These are phyloP conservation scores for Didymella pomorum DNA, from an alignment of 2,329 filamentous ascomycete genomes.

Conservation along the genomic window DNA sequence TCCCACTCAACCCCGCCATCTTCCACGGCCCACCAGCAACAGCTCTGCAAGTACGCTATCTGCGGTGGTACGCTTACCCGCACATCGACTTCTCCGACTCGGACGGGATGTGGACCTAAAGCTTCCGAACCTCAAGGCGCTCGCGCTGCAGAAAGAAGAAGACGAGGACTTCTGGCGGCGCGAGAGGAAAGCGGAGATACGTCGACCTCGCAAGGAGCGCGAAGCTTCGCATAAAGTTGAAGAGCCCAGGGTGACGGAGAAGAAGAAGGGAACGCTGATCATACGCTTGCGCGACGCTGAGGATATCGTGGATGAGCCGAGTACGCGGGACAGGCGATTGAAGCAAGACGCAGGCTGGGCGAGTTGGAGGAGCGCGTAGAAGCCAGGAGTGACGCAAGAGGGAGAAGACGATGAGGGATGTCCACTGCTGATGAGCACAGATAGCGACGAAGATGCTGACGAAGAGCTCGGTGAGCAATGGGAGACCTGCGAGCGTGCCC, in stretches of 20 bases:
- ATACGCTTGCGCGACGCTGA: no score
- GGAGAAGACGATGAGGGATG: background rate
- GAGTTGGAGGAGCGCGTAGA: background rate
- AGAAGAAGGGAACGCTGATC: no score
- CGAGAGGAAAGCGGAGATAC: background rate
- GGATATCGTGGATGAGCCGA: background rate
- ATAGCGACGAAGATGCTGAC: background rate
- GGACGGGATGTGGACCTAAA: background rate
- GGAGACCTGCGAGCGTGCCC: background rate
- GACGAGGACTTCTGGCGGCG: background rate
- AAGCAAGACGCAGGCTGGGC: background rate
- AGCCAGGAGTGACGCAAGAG: background rate
- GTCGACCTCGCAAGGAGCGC: background rate
- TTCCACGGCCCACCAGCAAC: background rate
- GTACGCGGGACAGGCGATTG: background rate
- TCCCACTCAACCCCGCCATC: background rate
- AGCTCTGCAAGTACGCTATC: background rate
- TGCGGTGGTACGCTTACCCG: background rate
- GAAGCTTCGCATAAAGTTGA: background rate
- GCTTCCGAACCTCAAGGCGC: background rate
- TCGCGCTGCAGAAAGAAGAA: background rate
- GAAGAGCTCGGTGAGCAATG: background rate
- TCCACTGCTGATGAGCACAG: background rate
- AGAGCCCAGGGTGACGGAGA: no score
- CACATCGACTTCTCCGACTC: background rate